Percentiles rank a stretch among this genome's conserved stretches.
Evolutionary conservation across 805 yeast species (phyloP).

Genomic region (Cyberlindnera saturnus): DNA sequence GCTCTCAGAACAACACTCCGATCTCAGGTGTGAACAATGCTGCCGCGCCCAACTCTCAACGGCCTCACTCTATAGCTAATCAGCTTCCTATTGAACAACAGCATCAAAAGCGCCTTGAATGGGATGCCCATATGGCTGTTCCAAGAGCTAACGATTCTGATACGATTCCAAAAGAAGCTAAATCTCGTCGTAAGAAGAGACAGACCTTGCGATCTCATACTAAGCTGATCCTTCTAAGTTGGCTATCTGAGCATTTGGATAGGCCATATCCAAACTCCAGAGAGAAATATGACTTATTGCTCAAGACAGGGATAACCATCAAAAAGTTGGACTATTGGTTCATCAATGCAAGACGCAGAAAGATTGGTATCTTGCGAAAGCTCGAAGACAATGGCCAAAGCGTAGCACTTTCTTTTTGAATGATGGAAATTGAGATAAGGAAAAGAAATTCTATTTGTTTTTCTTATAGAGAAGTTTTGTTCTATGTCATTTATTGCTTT

Average conservation of each 20-base stretch:
- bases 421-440: no score
- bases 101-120: not conserved
- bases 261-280: no score
- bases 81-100: not conserved
- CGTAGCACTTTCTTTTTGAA: no score
- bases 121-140: not conserved
- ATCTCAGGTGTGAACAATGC: not conserved
- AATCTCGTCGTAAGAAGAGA: slow-evolving; percentile 36
- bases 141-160: not conserved
- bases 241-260: slow-evolving; percentile 69
- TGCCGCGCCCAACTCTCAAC: not conserved
- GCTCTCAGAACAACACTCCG: slow-evolving; percentile 8
- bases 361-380: no score
- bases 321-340: no score
- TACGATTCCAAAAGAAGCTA: not conserved
- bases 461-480: no score
- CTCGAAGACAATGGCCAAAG: no score
- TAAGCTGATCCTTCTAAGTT: slow-evolving; percentile 58
- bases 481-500: no score
- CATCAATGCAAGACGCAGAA: no score
- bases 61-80: not conserved
- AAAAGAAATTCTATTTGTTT: no score
- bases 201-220: slow-evolving; percentile 77
- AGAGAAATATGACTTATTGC: no score
- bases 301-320: no score